Percentiles rank a stretch among this genome's conserved stretches.
Evolutionary conservation across 2,329 filamentous ascomycete species (phyloP).

Genomic region (Aureobasidium subglaciale): DNA sequence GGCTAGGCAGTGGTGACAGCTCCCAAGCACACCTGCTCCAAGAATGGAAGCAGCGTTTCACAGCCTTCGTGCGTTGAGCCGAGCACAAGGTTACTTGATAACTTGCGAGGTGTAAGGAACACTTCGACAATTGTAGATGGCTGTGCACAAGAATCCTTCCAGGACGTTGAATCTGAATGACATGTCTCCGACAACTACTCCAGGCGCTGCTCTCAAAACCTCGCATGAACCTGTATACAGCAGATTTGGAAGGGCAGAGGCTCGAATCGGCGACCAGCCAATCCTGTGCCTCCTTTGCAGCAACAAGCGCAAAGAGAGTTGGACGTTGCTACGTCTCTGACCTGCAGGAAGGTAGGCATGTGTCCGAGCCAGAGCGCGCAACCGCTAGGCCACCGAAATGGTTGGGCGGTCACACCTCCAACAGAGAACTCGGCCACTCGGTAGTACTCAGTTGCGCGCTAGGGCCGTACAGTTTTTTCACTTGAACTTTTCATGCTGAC

Average conservation of each 20-base stretch:
- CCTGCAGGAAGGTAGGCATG: background rate
- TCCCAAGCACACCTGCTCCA: background rate
- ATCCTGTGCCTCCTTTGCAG: too few species aligned
- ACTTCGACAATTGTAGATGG: background rate
- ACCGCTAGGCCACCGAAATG: background rate
- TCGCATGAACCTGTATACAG: background rate
- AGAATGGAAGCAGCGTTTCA: background rate
- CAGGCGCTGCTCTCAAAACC: background rate
- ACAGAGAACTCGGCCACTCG: too few species aligned
- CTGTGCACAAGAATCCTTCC: background rate
- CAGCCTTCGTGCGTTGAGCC: background rate
- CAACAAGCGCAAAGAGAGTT: too few species aligned
- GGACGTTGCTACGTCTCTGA: too few species aligned
- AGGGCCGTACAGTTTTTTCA: too few species aligned
- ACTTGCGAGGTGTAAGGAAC: background rate
- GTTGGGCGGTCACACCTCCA: too few species aligned
- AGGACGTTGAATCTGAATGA: background rate
- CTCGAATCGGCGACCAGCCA: too few species aligned
- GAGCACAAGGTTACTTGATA: background rate
- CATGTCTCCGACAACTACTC: background rate
- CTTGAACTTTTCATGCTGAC: too few species aligned
- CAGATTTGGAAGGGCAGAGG: too few species aligned
- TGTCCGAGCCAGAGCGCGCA: background rate
- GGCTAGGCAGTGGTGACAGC: background rate
- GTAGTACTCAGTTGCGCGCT: too few species aligned